Evolutionary conservation across 2,329 filamentous ascomycete genomes (phyloP).

Genomic region (Coniella lustricola): DNA sequence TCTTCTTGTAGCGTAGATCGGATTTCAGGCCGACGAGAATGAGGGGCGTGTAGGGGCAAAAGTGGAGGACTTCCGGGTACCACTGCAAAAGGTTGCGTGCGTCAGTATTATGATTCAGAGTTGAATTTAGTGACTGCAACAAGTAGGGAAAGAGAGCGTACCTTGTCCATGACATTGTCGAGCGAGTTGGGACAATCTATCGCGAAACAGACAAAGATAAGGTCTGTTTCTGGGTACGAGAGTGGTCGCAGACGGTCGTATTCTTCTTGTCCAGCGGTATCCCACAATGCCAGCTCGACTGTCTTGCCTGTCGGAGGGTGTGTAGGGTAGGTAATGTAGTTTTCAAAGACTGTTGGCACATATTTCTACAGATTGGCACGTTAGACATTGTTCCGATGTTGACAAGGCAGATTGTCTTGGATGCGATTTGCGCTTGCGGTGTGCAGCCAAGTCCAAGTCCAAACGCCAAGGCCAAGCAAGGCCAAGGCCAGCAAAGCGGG

Average conservation of each 20-base stretch:
- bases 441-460: neutral
- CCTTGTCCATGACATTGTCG: conserved; percentile 99
- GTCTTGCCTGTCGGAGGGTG: conserved; percentile 86
- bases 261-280: conserved; percentile 97
- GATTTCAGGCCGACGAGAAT: conserved; percentile 96
- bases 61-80: conserved; percentile 98
- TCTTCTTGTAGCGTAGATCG: conserved; percentile 89
- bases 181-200: conserved; percentile 98
- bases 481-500: neutral
- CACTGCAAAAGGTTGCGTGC: conserved; percentile 51
- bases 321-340: conserved; percentile 96
- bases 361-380: conserved; percentile 68
- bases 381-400: no score
- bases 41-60: conserved; percentile 94
- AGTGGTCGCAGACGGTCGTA: conserved; percentile 93
- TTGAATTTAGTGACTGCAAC: neutral
- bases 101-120: neutral
- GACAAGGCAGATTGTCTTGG: neutral
- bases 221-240: conserved; percentile 95
- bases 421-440: neutral
- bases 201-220: conserved; percentile 97
- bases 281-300: conserved; percentile 95
- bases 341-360: conserved; percentile 97
- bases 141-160: conserved; percentile 33
- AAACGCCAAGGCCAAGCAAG: neutral